phyloP scores from a whole-genome alignment of 805 yeast genomes.

The Metschnikowia lachancei region DNA sequence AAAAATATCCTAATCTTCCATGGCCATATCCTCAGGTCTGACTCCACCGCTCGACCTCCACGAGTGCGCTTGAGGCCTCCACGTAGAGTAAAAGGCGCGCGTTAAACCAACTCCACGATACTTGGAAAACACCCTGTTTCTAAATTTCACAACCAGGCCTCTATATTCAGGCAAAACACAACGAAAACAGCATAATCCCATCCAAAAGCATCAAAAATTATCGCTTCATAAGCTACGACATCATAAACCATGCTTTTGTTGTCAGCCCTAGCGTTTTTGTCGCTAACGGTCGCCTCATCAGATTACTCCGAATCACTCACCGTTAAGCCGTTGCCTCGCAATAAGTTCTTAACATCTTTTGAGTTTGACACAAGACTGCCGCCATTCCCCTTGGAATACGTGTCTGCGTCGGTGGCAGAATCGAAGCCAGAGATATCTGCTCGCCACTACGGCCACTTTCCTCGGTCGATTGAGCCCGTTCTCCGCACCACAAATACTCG shows the following conservation, averaged over 20 bases:
- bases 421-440: constrained; percentile 1
- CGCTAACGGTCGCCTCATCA: constrained; percentile 9
- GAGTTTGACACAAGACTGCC: constrained; percentile 63
- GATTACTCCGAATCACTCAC: constrained; percentile 58
- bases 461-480: constrained; percentile 77
- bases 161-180: too few species aligned
- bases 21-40: too few species aligned
- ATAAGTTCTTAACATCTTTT: constrained; percentile 68
- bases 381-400: constrained; percentile 25
- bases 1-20: too few species aligned
- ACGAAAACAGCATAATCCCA: not conserved
- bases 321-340: constrained; percentile 70
- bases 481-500: constrained; percentile 62
- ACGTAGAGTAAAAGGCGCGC: too few species aligned
- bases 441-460: constrained; percentile 66
- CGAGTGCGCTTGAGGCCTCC: too few species aligned
- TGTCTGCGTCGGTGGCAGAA: constrained; percentile 15
- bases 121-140: too few species aligned
- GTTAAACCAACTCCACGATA: too few species aligned
- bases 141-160: too few species aligned
- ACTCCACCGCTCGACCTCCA: too few species aligned
- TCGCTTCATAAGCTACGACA: not conserved
- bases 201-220: not conserved
- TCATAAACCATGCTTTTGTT: not conserved
- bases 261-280: constrained; percentile 5